A percentile compares a stretch with the other conserved stretches of the same genome.
phyloP scores from a whole-genome alignment of 2,329 filamentous ascomycete genomes.

The Pseudogymnoascus sp. region DNA sequence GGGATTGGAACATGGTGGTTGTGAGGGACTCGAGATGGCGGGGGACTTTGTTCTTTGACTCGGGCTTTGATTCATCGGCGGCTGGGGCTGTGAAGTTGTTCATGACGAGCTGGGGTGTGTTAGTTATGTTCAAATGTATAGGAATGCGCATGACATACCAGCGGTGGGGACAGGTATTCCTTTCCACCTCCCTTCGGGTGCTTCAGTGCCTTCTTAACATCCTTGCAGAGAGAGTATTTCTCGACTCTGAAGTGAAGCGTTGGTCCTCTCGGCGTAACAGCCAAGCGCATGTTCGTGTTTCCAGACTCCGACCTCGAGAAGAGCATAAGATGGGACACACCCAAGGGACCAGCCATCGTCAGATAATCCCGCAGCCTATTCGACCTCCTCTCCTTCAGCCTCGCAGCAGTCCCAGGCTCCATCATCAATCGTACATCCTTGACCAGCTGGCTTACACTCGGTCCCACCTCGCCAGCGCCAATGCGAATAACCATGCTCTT shows the following conservation, averaged over 20 bases:
- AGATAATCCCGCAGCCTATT: constrained; percentile 90
- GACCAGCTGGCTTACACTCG: constrained; percentile 83
- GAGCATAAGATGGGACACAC: constrained; percentile 84
- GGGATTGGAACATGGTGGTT: constrained; percentile 89
- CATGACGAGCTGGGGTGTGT: constrained; percentile 67
- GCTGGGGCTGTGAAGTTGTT: constrained; percentile 80
- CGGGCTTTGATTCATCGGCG: constrained; percentile 32
- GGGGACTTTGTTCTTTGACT: constrained; percentile 63
- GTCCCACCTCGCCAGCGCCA: constrained; percentile 85
- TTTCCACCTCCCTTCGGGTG: constrained; percentile 75
- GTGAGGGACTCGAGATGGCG: constrained; percentile 89
- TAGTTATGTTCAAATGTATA: constrained; percentile 22
- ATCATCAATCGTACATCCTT: constrained; percentile 88
- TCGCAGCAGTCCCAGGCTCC: constrained; percentile 87
- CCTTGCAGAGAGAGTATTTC: constrained; percentile 88
- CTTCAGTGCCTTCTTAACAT: constrained; percentile 75
- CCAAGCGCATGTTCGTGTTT: constrained; percentile 86
- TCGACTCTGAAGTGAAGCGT: constrained; percentile 92
- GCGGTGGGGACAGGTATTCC: constrained; percentile 75
- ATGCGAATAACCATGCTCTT: constrained; percentile 99
- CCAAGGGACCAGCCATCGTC: constrained; percentile 88
- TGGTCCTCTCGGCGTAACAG: constrained; percentile 79
- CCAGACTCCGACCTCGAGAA: constrained; percentile 85
- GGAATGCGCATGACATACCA: constrained; percentile 42
- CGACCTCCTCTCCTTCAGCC: constrained; percentile 79